Percentiles rank a stretch among this genome's conserved stretches.
Conservation (phyloP, 495 filamentous ascomycete species). For the Penicillium maclennaniae region DNA sequence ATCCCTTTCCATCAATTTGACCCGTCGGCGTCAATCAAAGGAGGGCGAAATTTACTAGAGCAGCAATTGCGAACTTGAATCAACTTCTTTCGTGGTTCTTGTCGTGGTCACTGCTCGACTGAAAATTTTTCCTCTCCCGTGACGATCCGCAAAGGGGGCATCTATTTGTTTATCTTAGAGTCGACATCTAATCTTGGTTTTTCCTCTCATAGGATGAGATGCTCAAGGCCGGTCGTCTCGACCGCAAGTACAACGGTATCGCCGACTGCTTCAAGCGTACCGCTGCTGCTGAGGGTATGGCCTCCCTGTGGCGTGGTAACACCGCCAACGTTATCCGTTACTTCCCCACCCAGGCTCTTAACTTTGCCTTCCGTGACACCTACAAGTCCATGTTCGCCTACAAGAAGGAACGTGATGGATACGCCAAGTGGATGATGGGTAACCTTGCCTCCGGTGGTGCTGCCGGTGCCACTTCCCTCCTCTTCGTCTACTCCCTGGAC, state of each 20-base stretch:
- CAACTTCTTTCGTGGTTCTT: not conserved
- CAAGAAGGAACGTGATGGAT: slow-evolving; percentile 99
- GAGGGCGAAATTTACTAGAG: not conserved
- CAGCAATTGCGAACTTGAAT: not conserved
- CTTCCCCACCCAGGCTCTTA: slow-evolving; percentile 99
- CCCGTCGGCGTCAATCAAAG: not conserved
- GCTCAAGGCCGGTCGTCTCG: slow-evolving; percentile 96
- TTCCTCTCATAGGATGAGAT: slow-evolving; percentile 83
- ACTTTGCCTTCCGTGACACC: slow-evolving; percentile 99
- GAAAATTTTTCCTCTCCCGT: slow-evolving; percentile 10
- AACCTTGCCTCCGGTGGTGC: slow-evolving; percentile 99
- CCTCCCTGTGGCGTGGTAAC: slow-evolving; percentile 98
- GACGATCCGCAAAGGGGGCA: slow-evolving; percentile 8
- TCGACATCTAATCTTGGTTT: slow-evolving; percentile 15
- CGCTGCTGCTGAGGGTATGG: slow-evolving; percentile 68
- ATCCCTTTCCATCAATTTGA: slow-evolving; percentile 2
- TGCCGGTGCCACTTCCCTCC: slow-evolving; percentile 98
- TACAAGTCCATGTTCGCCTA: slow-evolving; percentile 99
- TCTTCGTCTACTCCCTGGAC: slow-evolving; percentile 99
- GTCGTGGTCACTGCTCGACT: not conserved
- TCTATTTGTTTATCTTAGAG: not conserved
- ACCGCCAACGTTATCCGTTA: slow-evolving; percentile 99
- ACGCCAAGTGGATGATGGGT: slow-evolving; percentile 98
- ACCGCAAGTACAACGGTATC: slow-evolving; percentile 95
- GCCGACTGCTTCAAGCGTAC: slow-evolving; percentile 91